These are phyloP conservation scores for Pichia cactophila DNA, from an alignment of 1,139 yeast species.

Conservation along the genomic window DNA sequence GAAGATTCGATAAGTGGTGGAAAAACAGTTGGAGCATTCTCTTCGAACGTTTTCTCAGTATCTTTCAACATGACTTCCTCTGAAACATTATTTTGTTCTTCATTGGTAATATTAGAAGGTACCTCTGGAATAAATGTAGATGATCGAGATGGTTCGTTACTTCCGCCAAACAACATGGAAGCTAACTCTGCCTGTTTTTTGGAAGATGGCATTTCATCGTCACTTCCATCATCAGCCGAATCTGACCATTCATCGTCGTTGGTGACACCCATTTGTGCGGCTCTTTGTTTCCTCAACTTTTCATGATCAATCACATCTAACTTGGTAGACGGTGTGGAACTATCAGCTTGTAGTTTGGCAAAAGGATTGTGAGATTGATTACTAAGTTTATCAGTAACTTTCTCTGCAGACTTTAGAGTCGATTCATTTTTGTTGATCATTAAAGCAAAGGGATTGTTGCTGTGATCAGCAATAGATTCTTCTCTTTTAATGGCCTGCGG, in stretches of 20 bases:
- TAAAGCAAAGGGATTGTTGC: conserved; percentile 27
- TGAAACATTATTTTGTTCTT: background rate
- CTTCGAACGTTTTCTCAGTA: background rate
- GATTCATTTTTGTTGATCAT: conserved; percentile 13
- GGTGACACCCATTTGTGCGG: conserved; percentile 52
- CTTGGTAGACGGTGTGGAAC: conserved; percentile 14
- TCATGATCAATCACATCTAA: conserved; percentile 35
- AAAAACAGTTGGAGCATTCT: background rate
- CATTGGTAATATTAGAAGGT: background rate
- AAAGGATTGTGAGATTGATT: conserved; percentile 33
- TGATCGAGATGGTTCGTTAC: conserved; percentile 15
- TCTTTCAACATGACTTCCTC: background rate
- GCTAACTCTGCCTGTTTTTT: conserved; percentile 55
- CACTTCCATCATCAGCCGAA: conserved; percentile 54
- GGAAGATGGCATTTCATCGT: conserved; percentile 32
- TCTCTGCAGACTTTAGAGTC: background rate
- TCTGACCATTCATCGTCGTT: conserved; percentile 34
- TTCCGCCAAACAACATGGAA: conserved; percentile 44
- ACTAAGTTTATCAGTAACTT: conserved; percentile 6
- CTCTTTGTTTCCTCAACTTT: conserved; percentile 58
- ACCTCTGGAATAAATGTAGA: conserved; percentile 16
- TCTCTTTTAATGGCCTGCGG: background rate
- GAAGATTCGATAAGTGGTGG: background rate
- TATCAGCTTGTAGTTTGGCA: conserved; percentile 36
- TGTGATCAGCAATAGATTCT: conserved; percentile 13